phyloP scores from a whole-genome alignment of 192 early-diverging fungal genomes.

The Ambispora gerdemannii region DNA sequence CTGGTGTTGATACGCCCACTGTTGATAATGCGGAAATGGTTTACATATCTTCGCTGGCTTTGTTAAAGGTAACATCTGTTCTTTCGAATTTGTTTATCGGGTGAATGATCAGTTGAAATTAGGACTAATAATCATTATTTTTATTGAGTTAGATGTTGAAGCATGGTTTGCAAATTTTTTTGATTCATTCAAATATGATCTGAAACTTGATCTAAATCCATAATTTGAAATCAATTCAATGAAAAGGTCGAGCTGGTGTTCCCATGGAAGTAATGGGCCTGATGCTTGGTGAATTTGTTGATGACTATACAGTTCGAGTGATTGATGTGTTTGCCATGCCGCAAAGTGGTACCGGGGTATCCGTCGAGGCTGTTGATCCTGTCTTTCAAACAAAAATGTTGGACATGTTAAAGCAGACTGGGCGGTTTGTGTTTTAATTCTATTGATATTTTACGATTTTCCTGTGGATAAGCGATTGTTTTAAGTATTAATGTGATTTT shows the following conservation, averaged over 20 bases:
- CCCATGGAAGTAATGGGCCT: conserved; percentile 99
- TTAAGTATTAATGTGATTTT: conserved; percentile 17
- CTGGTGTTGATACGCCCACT: conserved; percentile 83
- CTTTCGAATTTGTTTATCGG: not conserved
- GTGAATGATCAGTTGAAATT: no score
- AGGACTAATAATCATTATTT: not conserved
- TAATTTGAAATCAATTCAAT: conserved; percentile 3
- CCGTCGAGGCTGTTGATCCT: conserved; percentile 98
- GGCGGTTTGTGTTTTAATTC: conserved; percentile 55
- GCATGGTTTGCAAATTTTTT: conserved; percentile 57
- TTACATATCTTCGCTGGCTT: conserved; percentile 96
- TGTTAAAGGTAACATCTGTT: conserved; percentile 73
- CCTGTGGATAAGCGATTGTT: not conserved
- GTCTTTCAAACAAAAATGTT: conserved; percentile 99
- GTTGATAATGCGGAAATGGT: conserved; percentile 99
- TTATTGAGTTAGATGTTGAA: conserved; percentile 70
- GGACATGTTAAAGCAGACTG: conserved; percentile 99
- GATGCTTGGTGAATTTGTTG: conserved; percentile 99
- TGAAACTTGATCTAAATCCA: no score
- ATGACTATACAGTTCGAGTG: conserved; percentile 98
- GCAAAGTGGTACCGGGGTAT: conserved; percentile 97
- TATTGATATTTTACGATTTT: not conserved
- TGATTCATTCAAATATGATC: no score
- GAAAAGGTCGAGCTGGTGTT: conserved; percentile 86
- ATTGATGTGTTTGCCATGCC: conserved; percentile 99